Evolutionary conservation across 2,329 filamentous ascomycete genomes (phyloP).

Genomic region (Aspergillus vadensis): DNA sequence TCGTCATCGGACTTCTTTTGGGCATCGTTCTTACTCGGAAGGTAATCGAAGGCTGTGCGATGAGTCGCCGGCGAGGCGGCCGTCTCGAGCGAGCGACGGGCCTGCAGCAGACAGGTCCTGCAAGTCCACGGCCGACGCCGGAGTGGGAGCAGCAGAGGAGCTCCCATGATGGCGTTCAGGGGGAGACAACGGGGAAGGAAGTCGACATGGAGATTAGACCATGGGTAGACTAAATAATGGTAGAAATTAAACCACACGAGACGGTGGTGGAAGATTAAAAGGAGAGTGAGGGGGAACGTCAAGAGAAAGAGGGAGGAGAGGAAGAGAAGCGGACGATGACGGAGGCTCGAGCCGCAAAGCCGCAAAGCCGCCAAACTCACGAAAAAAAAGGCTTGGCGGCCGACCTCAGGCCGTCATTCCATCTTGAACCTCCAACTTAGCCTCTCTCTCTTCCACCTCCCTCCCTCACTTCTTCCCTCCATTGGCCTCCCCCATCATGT

Average conservation of each 20-base stretch:
- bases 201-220: constrained; percentile 10
- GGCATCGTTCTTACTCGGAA: constrained; percentile 29
- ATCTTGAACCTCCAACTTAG: constrained; percentile 11
- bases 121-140: constrained; percentile 47
- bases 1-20: constrained; percentile 63
- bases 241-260: constrained; percentile 9
- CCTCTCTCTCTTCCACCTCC: constrained; percentile 26
- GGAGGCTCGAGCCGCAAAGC: constrained; percentile 21
- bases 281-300: neutral
- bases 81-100: constrained; percentile 35
- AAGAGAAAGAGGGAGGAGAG: constrained; percentile 8
- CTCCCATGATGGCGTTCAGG: constrained; percentile 6
- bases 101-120: constrained; percentile 36
- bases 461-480: constrained; percentile 22
- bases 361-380: constrained; percentile 21
- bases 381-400: constrained; percentile 33
- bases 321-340: constrained; percentile 28
- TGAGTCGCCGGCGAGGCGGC: constrained; percentile 28
- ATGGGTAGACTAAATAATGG: constrained; percentile 1
- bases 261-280: neutral
- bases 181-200: constrained; percentile 1
- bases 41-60: constrained; percentile 25
- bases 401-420: constrained; percentile 3
- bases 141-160: constrained; percentile 33
- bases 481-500: constrained; percentile 38